Percentiles rank a stretch among this genome's conserved stretches.
Conservation (phyloP, 306 rosid species). For the Acmispon strigosus region DNA sequence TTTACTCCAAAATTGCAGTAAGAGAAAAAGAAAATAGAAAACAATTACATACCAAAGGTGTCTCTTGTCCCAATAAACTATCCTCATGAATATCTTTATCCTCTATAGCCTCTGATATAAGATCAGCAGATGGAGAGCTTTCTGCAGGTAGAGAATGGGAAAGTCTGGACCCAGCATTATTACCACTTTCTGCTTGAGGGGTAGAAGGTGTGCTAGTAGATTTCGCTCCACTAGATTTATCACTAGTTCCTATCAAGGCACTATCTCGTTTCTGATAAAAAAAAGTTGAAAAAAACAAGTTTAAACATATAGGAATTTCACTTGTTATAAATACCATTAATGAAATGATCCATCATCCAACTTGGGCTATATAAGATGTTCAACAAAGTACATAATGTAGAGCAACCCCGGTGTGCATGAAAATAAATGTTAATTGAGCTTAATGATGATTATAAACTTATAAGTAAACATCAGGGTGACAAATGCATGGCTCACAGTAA, state of each 20-base stretch:
- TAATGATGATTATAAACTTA: neutral
- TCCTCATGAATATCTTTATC: slow-evolving; percentile 54
- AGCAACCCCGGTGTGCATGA: slow-evolving; percentile 4
- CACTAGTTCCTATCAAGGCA: slow-evolving; percentile 65
- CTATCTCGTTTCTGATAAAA: slow-evolving; percentile 84
- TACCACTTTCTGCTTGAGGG: slow-evolving; percentile 73
- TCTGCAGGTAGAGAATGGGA: slow-evolving; percentile 67
- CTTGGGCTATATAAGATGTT: slow-evolving; percentile 2
- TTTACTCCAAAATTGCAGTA: slow-evolving; percentile 10
- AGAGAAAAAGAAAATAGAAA: slow-evolving; percentile 4
- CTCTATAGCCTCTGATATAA: slow-evolving; percentile 59
- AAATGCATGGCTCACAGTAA: slow-evolving; percentile 1
- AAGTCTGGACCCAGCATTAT: slow-evolving; percentile 59
- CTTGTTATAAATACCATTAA: neutral
- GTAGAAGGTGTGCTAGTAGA: slow-evolving; percentile 87
- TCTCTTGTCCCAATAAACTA: slow-evolving; percentile 64
- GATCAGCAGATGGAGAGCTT: slow-evolving; percentile 73
- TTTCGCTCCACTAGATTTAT: slow-evolving; percentile 86
- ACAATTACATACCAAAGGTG: slow-evolving; percentile 67
- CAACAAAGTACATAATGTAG: neutral
- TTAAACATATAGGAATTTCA: slow-evolving; percentile 24
- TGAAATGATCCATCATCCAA: slow-evolving; percentile 3
- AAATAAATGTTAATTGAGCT: slow-evolving; percentile 15
- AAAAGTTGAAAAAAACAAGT: slow-evolving; percentile 20
- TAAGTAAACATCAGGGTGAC: neutral